A percentile compares a stretch with the other conserved stretches of the same genome.
Evolutionary conservation across 495 filamentous ascomycete genomes (phyloP).

Genomic region (Aspergillus baeticus): DNA sequence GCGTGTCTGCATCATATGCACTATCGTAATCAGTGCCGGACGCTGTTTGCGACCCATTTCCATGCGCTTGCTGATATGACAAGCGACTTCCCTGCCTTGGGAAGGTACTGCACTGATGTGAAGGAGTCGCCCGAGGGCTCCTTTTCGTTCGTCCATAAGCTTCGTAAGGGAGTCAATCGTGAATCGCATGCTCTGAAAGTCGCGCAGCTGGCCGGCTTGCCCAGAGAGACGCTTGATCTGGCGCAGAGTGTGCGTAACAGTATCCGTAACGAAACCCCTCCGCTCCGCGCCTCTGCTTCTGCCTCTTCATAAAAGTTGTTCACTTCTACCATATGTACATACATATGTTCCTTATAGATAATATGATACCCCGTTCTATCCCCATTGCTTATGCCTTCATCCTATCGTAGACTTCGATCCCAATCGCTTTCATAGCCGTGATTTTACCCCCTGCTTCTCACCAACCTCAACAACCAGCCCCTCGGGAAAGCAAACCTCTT

Average conservation of each 20-base stretch:
- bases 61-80: slow-evolving; percentile 81
- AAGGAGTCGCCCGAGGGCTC: slow-evolving; percentile 59
- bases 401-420: not conserved
- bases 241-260: slow-evolving; percentile 39
- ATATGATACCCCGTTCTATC: not conserved
- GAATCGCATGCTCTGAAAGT: slow-evolving; percentile 91
- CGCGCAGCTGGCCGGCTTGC: slow-evolving; percentile 77
- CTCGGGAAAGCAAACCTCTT: slow-evolving; percentile 67
- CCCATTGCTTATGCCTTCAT: too few relatives aligned
- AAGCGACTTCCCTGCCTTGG: slow-evolving; percentile 59
- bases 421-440: slow-evolving; percentile 16
- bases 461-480: slow-evolving; percentile 31
- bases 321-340: not conserved
- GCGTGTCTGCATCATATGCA: slow-evolving; percentile 83
- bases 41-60: slow-evolving; percentile 94
- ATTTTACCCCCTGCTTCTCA: slow-evolving; percentile 33
- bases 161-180: slow-evolving; percentile 80
- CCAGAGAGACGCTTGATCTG: slow-evolving; percentile 56
- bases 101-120: slow-evolving; percentile 88
- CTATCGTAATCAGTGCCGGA: slow-evolving; percentile 69
- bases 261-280: not conserved
- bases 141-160: slow-evolving; percentile 83
- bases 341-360: not conserved
- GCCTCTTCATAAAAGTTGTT: not conserved
- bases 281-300: not conserved